A percentile compares a stretch with the other conserved stretches of the same genome.
Conservation (phyloP, 1,284 basidiomycete species). For the Psilocybe mexicana region DNA sequence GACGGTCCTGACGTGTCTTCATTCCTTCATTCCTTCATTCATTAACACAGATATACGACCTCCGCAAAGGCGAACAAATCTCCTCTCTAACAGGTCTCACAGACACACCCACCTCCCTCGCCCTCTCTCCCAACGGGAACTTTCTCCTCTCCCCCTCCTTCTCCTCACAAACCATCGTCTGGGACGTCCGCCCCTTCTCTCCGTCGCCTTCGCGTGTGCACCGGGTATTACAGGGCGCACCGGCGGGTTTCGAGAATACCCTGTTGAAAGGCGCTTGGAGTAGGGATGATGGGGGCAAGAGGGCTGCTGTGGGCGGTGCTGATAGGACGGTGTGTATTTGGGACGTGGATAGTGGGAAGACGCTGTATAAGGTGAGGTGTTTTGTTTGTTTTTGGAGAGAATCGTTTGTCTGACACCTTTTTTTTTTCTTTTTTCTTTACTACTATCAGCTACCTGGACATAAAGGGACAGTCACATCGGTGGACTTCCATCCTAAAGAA, state of each 20-base stretch:
- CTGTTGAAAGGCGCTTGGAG: slow-evolving; percentile 83
- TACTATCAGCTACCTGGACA: slow-evolving; percentile 79
- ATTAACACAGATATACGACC: slow-evolving; percentile 71
- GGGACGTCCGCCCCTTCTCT: slow-evolving; percentile 91
- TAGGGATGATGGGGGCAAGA: slow-evolving; percentile 67
- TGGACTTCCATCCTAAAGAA: slow-evolving; percentile 91
- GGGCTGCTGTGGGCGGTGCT: slow-evolving; percentile 79
- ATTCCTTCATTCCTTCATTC: not conserved
- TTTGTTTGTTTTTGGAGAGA: not conserved
- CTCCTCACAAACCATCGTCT: slow-evolving; percentile 84
- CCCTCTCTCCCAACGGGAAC: slow-evolving; percentile 83
- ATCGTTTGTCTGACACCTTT: not conserved
- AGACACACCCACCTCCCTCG: slow-evolving; percentile 88
- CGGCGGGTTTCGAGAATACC: slow-evolving; percentile 89
- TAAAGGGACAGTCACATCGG: slow-evolving; percentile 88
- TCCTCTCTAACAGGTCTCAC: slow-evolving; percentile 79
- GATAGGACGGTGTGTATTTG: slow-evolving; percentile 89
- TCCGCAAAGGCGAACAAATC: slow-evolving; percentile 79
- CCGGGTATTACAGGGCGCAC: slow-evolving; percentile 78
- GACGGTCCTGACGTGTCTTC: not conserved
- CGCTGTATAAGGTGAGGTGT: slow-evolving; percentile 76
- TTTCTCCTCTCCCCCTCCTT: slow-evolving; percentile 86
- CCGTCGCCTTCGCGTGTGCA: slow-evolving; percentile 80
- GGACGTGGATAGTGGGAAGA: slow-evolving; percentile 86
- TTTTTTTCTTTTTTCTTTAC: not conserved